Evolutionary conservation across 176 grass and related monocot species (phyloP).

Genomic region (Microstegium vimineum): DNA sequence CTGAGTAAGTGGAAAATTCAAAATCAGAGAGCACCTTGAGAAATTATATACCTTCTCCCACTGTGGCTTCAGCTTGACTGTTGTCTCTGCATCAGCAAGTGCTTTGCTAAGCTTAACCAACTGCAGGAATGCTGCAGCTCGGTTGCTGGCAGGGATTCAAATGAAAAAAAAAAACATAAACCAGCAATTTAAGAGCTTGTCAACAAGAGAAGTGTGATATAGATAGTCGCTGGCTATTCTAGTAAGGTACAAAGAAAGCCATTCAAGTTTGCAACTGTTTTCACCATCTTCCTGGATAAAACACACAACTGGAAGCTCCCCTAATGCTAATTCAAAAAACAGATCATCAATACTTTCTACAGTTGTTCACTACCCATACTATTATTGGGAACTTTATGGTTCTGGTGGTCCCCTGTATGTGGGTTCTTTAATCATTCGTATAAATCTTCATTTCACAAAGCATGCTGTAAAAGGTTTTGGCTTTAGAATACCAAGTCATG

Average conservation of each 20-base stretch:
- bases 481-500: not conserved
- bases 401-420: not conserved
- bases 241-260: not conserved
- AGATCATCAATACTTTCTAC: not conserved
- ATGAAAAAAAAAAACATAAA: constrained; percentile 13
- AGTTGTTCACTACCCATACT: not conserved
- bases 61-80: constrained; percentile 72
- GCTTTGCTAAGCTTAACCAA: constrained; percentile 96
- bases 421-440: not conserved
- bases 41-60: constrained; percentile 86
- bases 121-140: constrained; percentile 88
- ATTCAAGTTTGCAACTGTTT: not conserved
- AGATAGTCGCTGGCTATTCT: not conserved
- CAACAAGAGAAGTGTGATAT: not conserved
- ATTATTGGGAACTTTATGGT: not conserved
- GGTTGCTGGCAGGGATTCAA: constrained; percentile 55
- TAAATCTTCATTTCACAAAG: not conserved
- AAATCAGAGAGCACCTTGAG: not conserved
- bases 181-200: constrained; percentile 2
- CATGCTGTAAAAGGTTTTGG: not conserved
- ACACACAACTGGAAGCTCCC: not conserved
- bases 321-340: not conserved
- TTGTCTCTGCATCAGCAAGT: constrained; percentile 85
- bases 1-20: constrained; percentile 10
- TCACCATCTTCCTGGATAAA: not conserved